Base-by-base conservation (phyloP, 2,329 filamentous ascomycete genomes). In the Ascochyta clinopodiicola region DNA sequence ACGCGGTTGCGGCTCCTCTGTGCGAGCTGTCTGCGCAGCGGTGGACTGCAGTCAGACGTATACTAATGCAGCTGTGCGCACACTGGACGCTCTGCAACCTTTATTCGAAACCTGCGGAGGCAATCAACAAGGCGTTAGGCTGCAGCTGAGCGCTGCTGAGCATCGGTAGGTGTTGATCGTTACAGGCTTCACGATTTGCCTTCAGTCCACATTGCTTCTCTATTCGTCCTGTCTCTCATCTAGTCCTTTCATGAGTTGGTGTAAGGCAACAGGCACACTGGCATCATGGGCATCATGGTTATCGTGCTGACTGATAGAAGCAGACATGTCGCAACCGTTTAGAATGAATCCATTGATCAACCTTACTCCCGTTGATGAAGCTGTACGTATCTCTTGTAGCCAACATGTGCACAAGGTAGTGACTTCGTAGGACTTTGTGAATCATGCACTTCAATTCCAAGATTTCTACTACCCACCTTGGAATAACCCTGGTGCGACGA, bases 31-130 rank as follows among this genome's bases (percentile, higher is more conserved):
- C 29, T 35, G 34, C 58, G 62, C 63, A 66, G 70, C 70, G 63
- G 71, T 71, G 67, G 67, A 62, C 59, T 56, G 62, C 58, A 40
- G 49, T 39, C 51, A 59, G 44, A 59, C 56, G 56, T 67, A 67
- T 74, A 74, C 70, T 74, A 72, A 71, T 73, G 69, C 68, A 64
- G 62, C 59, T 58, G 57, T 60, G 43, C 61, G 65, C 69, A 59
- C 67, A 57, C 61, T 62, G 45, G 52, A 60, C 60, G 29, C 43
- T 60, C 59, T 60, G 57, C 54, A 55, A 64, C 56, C 50, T 53
- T 59, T 54, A 49, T 49, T 54, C 43, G 21, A 42, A 57, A 42
- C 48, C 56, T 47, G 39, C 51, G 54, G 47, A 63, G 60, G 59
- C 64, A 35, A 52, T 59, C 50, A 35, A 57, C 61, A 60, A 73